phyloP scores from a whole-genome alignment of 805 yeast species.

The Clavispora fructus region DNA sequence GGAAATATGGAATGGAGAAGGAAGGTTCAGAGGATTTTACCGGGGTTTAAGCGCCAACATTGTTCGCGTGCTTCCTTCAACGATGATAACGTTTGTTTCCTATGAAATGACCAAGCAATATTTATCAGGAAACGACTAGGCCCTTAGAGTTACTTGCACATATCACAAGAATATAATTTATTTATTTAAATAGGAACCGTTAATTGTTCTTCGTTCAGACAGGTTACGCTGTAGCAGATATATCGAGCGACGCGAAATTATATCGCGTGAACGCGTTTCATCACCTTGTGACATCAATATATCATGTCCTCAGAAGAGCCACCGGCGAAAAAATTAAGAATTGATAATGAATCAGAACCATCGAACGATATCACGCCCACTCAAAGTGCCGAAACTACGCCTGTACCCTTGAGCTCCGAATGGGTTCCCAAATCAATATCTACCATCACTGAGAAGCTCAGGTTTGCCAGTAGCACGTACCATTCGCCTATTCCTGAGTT shows the following conservation, averaged over 20 bases:
- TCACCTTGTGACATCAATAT: background rate
- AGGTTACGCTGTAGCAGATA: background rate
- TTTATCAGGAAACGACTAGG: conserved; percentile 1
- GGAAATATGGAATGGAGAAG: conserved; percentile 45
- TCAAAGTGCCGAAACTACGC: background rate
- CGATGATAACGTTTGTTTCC: conserved; percentile 82
- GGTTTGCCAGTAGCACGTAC: conserved; percentile 43
- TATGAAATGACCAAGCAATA: conserved; percentile 52
- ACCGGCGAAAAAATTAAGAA: background rate
- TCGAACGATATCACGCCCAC: background rate
- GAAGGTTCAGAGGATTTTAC: conserved; percentile 62
- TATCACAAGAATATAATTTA: too few relatives aligned
- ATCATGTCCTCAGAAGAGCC: background rate
- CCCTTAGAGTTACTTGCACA: too few relatives aligned
- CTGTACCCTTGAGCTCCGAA: background rate
- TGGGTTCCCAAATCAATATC: conserved; percentile 36
- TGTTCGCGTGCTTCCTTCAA: conserved; percentile 83
- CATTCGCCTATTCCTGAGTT: conserved; percentile 44
- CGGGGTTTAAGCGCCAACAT: conserved; percentile 78
- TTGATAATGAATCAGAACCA: background rate
- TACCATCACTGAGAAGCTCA: conserved; percentile 19
- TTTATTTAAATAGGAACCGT: too few relatives aligned
- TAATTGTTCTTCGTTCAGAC: too few relatives aligned
- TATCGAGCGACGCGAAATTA: background rate
- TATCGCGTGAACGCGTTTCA: background rate